These are phyloP conservation scores for Fraxinus sp. DNA, from an alignment of 305 asterid genomes.

Conservation along the genomic window DNA sequence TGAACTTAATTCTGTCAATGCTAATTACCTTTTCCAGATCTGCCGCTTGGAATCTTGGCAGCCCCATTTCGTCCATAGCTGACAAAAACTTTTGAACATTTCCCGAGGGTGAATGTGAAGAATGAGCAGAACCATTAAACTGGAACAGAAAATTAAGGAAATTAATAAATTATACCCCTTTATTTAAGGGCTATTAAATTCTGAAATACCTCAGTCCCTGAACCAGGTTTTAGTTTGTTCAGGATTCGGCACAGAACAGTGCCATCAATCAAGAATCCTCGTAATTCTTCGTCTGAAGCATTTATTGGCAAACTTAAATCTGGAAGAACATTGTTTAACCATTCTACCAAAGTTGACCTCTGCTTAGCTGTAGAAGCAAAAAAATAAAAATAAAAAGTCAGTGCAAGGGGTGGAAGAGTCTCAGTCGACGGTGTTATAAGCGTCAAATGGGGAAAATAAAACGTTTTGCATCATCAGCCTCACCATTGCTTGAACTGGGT, in stretches of 20 bases:
- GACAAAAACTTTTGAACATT: constrained; percentile 60
- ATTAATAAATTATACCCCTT: neutral
- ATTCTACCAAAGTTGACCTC: constrained; percentile 57
- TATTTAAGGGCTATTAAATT: neutral
- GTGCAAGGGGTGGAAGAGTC: neutral
- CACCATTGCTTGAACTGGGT: constrained; percentile 62
- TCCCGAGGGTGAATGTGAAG: constrained; percentile 36
- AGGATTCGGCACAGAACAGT: constrained; percentile 60
- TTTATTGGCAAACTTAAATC: constrained; percentile 52
- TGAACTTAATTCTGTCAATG: neutral
- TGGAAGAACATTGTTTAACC: constrained; percentile 72
- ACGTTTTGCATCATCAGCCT: constrained; percentile 11
- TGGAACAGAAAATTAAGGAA: constrained; percentile 21
- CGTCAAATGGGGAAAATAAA: neutral
- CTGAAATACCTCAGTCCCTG: constrained; percentile 58
- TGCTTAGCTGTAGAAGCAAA: constrained; percentile 53
- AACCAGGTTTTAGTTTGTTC: constrained; percentile 74
- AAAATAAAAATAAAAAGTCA: neutral
- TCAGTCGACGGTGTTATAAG: constrained; percentile 4
- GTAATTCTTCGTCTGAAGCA: constrained; percentile 77
- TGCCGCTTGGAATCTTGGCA: constrained; percentile 64
- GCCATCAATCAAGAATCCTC: constrained; percentile 66
- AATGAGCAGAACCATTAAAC: constrained; percentile 38
- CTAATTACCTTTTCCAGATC: constrained; percentile 70
- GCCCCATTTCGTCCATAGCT: constrained; percentile 64